Evolutionary conservation across 2,329 filamentous ascomycete genomes (phyloP), one percentile per base, ranked within the genome.

Genomic region (Annulohypoxylon truncatum): DNA sequence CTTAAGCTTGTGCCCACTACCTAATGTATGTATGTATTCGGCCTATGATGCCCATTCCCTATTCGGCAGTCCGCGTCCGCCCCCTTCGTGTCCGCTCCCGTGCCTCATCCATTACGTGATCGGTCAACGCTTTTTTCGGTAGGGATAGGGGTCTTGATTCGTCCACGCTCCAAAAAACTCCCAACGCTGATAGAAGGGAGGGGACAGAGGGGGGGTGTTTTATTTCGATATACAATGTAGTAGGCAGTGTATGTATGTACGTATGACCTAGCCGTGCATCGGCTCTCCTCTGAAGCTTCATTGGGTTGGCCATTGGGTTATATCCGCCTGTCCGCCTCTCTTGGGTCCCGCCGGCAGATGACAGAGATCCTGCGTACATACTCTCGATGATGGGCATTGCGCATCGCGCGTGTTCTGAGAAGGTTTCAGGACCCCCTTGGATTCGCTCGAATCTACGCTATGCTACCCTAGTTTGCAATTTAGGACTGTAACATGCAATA

Each of bases 91-190:
- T 48, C 48, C 9, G 20, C n/a, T 26, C 38, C 22, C 20, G 28
- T 48, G 20, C 47, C 29, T 8, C 29, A 31, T 31, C 29, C 15
- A 60, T 66, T 66, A 66, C 63, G 64, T 66, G 64, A 62, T 59
- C 53, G 28, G 15, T 42, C 38, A 29, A 29, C 7, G 4, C 35
- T 54, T 44, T 40, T 68, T 68, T 68, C 66, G 66, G 66, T 68
- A 47, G 51, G 46, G 18, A 53, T 35, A 54, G 66, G 58, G 42
- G 20, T 5, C 10, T 48, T 68, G 62, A 68, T 68, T 66, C 64
- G 64, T 38, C 31, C 22, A 42, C 40, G 29, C 47, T 44, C 18
- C n/a, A 26, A 13, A 12, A 15, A 33, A 18, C 5, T 22, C 15
- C 40, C 42, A 9, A 24, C 61, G 20, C n/a, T n/a, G n/a, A 18